These are phyloP conservation scores for Cicer chorassanicum DNA, from an alignment of 306 rosid genomes.

Conservation along the genomic window DNA sequence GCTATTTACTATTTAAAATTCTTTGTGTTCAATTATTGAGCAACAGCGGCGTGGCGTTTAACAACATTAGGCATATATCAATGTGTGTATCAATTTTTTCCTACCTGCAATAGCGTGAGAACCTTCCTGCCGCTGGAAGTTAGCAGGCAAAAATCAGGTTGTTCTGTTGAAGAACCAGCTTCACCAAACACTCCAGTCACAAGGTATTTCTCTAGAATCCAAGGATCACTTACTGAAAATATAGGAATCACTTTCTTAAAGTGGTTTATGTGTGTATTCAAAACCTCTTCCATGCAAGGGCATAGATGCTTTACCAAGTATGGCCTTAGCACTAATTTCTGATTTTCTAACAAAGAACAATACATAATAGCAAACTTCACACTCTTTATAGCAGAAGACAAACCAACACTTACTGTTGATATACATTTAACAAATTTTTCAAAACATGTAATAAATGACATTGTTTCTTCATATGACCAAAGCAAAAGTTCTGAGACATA, in stretches of 20 bases:
- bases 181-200: constrained; percentile 60
- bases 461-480: constrained; percentile 63
- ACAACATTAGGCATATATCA: not conserved
- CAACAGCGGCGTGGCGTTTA: not conserved
- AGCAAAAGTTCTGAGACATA: constrained; percentile 55
- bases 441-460: constrained; percentile 56
- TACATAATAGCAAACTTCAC: constrained; percentile 53
- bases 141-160: constrained; percentile 65
- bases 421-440: constrained; percentile 51
- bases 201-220: constrained; percentile 72
- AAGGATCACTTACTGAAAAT: constrained; percentile 65
- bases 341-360: constrained; percentile 70
- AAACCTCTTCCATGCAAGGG: constrained; percentile 65
- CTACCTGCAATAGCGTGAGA: constrained; percentile 69
- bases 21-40: not conserved
- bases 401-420: constrained; percentile 55
- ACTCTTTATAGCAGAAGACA: constrained; percentile 56
- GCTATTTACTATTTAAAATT: not conserved
- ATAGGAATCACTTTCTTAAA: constrained; percentile 61
- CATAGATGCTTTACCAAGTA: constrained; percentile 55
- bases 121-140: constrained; percentile 76
- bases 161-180: constrained; percentile 52
- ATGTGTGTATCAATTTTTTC: constrained; percentile 4
- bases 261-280: constrained; percentile 59
- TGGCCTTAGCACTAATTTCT: constrained; percentile 55